Percentiles rank a stretch among this genome's conserved stretches.
These are phyloP conservation scores for Coemansia sp. DNA, from an alignment of 371 early-diverging fungal species.

Conservation along the genomic window DNA sequence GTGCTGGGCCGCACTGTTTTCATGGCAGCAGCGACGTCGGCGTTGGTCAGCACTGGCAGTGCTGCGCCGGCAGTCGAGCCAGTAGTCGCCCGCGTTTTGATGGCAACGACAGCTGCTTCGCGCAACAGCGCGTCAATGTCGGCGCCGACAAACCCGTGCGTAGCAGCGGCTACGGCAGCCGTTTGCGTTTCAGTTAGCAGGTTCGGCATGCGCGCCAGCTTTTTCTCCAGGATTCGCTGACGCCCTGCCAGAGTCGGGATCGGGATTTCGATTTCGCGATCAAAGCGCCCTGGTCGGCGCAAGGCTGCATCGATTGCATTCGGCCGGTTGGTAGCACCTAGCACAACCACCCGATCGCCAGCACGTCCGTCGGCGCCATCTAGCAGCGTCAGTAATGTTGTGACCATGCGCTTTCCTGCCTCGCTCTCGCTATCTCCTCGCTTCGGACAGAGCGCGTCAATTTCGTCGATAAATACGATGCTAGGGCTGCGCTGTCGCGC, in stretches of 20 bases:
- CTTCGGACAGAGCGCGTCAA: constrained; percentile 94
- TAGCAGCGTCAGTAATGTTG: constrained; percentile 95
- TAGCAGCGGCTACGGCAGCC: constrained; percentile 59
- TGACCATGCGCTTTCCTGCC: constrained; percentile 90
- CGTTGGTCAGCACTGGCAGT: not conserved
- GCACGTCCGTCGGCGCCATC: constrained; percentile 74
- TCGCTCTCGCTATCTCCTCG: constrained; percentile 78
- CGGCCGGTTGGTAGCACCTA: constrained; percentile 98
- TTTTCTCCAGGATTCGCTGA: constrained; percentile 71
- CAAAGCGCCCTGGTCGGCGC: constrained; percentile 96
- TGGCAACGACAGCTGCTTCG: constrained; percentile 86
- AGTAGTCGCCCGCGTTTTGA: constrained; percentile 55
- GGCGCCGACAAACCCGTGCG: constrained; percentile 98
- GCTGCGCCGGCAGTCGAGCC: constrained; percentile 26
- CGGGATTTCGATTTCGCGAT: constrained; percentile 92
- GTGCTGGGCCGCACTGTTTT: constrained; percentile 74
- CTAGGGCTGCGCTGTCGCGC: constrained; percentile 84
- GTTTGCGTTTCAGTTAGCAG: constrained; percentile 61
- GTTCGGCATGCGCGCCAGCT: constrained; percentile 72
- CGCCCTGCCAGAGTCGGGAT: constrained; percentile 81
- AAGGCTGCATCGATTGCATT: constrained; percentile 94
- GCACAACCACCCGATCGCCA: constrained; percentile 68
- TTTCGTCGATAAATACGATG: constrained; percentile 98
- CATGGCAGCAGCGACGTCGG: constrained; percentile 5
- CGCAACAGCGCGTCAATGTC: constrained; percentile 86